Percentiles rank a stretch among this genome's conserved stretches.
These are phyloP conservation scores for Pilasporangium apinafurcum DNA, from an alignment of 352 stramenopile genomes.

Conservation along the genomic window DNA sequence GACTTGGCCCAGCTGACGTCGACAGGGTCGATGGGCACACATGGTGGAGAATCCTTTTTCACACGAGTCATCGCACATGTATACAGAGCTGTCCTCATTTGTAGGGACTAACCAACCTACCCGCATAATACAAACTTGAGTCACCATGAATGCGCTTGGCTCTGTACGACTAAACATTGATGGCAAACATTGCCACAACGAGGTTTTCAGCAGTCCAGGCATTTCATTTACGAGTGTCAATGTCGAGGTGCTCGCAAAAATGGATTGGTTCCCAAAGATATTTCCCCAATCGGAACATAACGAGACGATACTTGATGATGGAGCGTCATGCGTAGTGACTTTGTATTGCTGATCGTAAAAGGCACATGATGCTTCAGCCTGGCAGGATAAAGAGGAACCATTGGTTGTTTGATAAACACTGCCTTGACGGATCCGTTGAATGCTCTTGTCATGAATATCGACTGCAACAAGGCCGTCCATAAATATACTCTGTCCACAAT, in stretches of 20 bases:
- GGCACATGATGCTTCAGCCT: slow-evolving; percentile 17
- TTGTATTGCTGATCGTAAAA: slow-evolving; percentile 24
- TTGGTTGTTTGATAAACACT: slow-evolving; percentile 1
- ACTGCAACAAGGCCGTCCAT: slow-evolving; percentile 49
- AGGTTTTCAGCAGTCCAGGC: slow-evolving; percentile 29
- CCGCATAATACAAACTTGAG: slow-evolving; percentile 22
- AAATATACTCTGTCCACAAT: slow-evolving; percentile 41
- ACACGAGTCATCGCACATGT: slow-evolving; percentile 32
- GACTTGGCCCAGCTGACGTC: slow-evolving; percentile 3
- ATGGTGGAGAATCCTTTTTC: slow-evolving; percentile 38
- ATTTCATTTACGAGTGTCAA: slow-evolving; percentile 43
- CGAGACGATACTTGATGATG: slow-evolving; percentile 20
- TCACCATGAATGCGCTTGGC: background rate
- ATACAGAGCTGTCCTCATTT: slow-evolving; percentile 2
- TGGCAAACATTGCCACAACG: slow-evolving; percentile 2
- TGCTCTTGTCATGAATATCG: slow-evolving; percentile 19
- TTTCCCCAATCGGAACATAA: slow-evolving; percentile 61
- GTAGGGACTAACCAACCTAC: slow-evolving; percentile 48
- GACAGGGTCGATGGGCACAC: slow-evolving; percentile 27
- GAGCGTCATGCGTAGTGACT: slow-evolving; percentile 5
- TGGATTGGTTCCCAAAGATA: slow-evolving; percentile 57
- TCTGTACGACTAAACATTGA: background rate
- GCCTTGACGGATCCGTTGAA: slow-evolving; percentile 17
- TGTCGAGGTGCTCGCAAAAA: slow-evolving; percentile 30
- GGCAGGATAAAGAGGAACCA: background rate